Percentiles rank a stretch among this genome's conserved stretches.
These are phyloP conservation scores for Trichoderma arundinaceum DNA, from an alignment of 2,329 filamentous ascomycete genomes.

Conservation along the genomic window DNA sequence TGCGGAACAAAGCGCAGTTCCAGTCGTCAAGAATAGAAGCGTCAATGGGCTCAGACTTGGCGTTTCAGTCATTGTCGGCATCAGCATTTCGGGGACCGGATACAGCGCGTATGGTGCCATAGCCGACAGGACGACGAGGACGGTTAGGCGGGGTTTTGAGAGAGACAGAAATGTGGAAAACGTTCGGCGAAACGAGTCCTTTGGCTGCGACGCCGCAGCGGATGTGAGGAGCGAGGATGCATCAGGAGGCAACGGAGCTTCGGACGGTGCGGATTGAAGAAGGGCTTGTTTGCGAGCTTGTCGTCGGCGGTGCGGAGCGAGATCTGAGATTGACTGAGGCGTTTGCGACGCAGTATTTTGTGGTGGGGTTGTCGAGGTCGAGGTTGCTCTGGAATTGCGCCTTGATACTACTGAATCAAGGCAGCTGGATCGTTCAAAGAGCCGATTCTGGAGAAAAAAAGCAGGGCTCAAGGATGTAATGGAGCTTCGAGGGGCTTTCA, in stretches of 20 bases:
- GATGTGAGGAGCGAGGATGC: constrained; percentile 63
- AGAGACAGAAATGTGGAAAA: constrained; percentile 85
- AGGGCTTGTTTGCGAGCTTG: constrained; percentile 41
- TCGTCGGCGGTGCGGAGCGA: constrained; percentile 46
- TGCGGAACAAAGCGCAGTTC: constrained; percentile 86
- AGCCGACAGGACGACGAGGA: constrained; percentile 87
- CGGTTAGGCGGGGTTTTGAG: constrained; percentile 91
- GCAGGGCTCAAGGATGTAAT: constrained; percentile 34
- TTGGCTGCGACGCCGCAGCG: constrained; percentile 56
- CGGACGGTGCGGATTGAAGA: constrained; percentile 32
- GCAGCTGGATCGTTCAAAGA: constrained; percentile 47
- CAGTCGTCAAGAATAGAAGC: constrained; percentile 86
- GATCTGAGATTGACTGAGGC: constrained; percentile 35
- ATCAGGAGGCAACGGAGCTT: constrained; percentile 51
- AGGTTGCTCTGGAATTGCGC: constrained; percentile 39
- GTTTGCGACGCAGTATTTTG: constrained; percentile 33
- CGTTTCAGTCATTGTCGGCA: constrained; percentile 66
- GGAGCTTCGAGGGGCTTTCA: constrained; percentile 37
- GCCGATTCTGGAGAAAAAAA: constrained; percentile 47
- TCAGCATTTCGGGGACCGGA: constrained; percentile 85
- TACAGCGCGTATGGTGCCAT: constrained; percentile 93
- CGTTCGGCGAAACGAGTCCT: constrained; percentile 64
- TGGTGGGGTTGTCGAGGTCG: constrained; percentile 36
- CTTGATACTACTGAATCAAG: constrained; percentile 44
- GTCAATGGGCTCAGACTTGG: constrained; percentile 90